Percentiles rank a stretch among this genome's conserved stretches.
phyloP scores from a whole-genome alignment of 2,329 filamentous ascomycete species.

The Phialemoniopsis sp. region DNA sequence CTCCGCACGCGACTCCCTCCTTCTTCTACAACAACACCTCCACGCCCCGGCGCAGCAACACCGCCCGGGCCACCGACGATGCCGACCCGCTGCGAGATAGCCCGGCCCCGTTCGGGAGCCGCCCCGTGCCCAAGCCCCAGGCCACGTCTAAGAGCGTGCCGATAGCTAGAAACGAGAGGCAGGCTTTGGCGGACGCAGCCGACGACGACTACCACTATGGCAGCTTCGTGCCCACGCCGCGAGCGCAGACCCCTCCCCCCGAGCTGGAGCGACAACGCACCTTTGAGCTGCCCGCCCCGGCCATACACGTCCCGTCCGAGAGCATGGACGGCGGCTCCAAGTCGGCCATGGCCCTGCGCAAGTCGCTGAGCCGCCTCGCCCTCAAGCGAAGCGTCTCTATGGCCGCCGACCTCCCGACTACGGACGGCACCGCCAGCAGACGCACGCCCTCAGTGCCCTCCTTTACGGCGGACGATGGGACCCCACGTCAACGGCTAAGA shows the following conservation, averaged over 20 bases:
- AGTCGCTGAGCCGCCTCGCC: slow-evolving; percentile 17
- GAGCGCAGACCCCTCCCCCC: slow-evolving; percentile 11
- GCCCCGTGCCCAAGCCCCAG: slow-evolving; percentile 5
- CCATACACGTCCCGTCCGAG: slow-evolving; percentile 36
- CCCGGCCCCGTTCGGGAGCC: slow-evolving; percentile 17
- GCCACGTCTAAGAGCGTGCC: slow-evolving; percentile 15
- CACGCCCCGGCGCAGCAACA: too few species aligned
- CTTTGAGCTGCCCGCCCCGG: slow-evolving; percentile 52
- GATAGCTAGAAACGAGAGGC: slow-evolving; percentile 23
- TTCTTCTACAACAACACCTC: slow-evolving; percentile 10
- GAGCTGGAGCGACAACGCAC: slow-evolving; percentile 22
- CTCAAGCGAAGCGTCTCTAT: slow-evolving; percentile 32
- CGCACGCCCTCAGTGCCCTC: slow-evolving; percentile 10
- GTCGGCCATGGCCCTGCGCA: slow-evolving; percentile 6
- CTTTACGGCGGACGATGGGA: slow-evolving; percentile 15
- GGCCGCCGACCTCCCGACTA: slow-evolving; percentile 6
- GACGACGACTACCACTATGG: slow-evolving; percentile 43
- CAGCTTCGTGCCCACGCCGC: slow-evolving; percentile 44
- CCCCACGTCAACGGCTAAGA: slow-evolving; percentile 22
- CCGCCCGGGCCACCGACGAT: slow-evolving; percentile 7
- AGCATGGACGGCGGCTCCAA: slow-evolving; percentile 12
- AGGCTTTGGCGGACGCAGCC: slow-evolving; percentile 31
- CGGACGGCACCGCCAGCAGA: slow-evolving; percentile 4
- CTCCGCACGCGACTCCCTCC: slow-evolving; percentile 23
- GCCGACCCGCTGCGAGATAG: slow-evolving; percentile 17